Conservation (phyloP, 2,329 filamentous ascomycete species). For the Xylaria polymorpha region DNA sequence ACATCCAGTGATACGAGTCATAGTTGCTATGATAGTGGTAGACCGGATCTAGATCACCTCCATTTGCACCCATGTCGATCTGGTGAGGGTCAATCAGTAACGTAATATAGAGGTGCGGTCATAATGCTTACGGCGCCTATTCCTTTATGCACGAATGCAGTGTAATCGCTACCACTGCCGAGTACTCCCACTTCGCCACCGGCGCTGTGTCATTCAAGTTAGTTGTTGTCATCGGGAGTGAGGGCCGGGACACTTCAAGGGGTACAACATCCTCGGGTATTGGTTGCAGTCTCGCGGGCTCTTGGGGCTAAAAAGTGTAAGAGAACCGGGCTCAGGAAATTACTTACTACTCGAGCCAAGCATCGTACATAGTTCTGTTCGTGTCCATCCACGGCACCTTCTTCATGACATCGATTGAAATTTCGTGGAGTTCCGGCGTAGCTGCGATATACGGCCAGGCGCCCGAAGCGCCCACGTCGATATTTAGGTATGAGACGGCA, state of each 20-base stretch:
- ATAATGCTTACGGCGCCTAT: conserved; percentile 53
- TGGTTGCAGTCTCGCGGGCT: no score
- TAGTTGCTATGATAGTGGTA: conserved; percentile 87
- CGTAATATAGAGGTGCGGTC: conserved; percentile 37
- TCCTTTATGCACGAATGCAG: conserved; percentile 70
- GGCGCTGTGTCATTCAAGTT: conserved; percentile 30
- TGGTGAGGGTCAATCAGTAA: conserved; percentile 45
- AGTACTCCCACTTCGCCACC: conserved; percentile 66
- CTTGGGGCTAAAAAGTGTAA: not conserved
- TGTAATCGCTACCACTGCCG: conserved; percentile 75
- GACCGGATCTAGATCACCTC: conserved; percentile 61
- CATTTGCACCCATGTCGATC: conserved; percentile 68
- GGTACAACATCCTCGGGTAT: not conserved
- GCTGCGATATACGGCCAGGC: conserved; percentile 66
- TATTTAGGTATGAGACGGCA: conserved; percentile 82
- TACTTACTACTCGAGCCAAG: conserved; percentile 52
- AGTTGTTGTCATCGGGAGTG: not conserved
- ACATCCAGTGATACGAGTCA: conserved; percentile 87
- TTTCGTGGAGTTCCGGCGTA: conserved; percentile 74
- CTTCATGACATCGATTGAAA: conserved; percentile 71
- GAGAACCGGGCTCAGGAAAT: not conserved
- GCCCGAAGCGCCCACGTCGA: conserved; percentile 75
- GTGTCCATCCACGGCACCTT: conserved; percentile 69
- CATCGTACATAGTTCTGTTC: conserved; percentile 55
- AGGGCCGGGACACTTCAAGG: not conserved